Percentiles rank a stretch among this genome's conserved stretches.
phyloP scores from a whole-genome alignment of 108 stramenopile genomes.

The Nitzschia sp. region DNA sequence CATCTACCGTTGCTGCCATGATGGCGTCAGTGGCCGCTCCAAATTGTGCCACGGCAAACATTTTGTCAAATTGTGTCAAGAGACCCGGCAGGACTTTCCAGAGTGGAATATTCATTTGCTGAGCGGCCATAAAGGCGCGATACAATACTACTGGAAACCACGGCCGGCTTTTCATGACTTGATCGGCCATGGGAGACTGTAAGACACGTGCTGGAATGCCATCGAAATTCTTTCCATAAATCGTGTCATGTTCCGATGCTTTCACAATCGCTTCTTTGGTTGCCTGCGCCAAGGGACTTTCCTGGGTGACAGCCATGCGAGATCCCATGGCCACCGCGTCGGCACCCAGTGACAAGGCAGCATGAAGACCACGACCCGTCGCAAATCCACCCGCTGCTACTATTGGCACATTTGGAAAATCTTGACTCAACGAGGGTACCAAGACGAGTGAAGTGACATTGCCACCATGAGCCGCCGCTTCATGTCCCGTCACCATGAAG shows the following conservation, averaged over 20 bases:
- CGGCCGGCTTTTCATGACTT: slow-evolving; percentile 56
- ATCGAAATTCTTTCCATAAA: slow-evolving; percentile 89
- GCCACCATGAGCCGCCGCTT: slow-evolving; percentile 93
- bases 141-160: slow-evolving; percentile 53
- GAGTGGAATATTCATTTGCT: slow-evolving; percentile 66
- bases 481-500: slow-evolving; percentile 87
- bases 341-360: slow-evolving; percentile 82
- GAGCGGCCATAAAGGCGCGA: slow-evolving; percentile 77
- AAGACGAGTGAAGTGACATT: slow-evolving; percentile 82
- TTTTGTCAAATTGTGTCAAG: slow-evolving; percentile 76
- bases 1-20: slow-evolving; percentile 77
- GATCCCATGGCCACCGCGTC: slow-evolving; percentile 92
- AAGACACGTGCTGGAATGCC: slow-evolving; percentile 86
- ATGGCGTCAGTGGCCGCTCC: slow-evolving; percentile 85
- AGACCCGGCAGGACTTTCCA: slow-evolving; percentile 87
- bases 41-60: slow-evolving; percentile 84
- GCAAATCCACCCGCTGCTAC: slow-evolving; percentile 94
- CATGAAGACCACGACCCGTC: slow-evolving; percentile 80
- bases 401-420: slow-evolving; percentile 79
- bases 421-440: slow-evolving; percentile 65
- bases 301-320: slow-evolving; percentile 75
- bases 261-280: slow-evolving; percentile 68
- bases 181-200: slow-evolving; percentile 53
- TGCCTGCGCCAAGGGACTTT: slow-evolving; percentile 68
- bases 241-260: slow-evolving; percentile 63